These are phyloP conservation scores for Hemerocallis citrina DNA, from an alignment of 106 monocot genomes.

Conservation along the genomic window DNA sequence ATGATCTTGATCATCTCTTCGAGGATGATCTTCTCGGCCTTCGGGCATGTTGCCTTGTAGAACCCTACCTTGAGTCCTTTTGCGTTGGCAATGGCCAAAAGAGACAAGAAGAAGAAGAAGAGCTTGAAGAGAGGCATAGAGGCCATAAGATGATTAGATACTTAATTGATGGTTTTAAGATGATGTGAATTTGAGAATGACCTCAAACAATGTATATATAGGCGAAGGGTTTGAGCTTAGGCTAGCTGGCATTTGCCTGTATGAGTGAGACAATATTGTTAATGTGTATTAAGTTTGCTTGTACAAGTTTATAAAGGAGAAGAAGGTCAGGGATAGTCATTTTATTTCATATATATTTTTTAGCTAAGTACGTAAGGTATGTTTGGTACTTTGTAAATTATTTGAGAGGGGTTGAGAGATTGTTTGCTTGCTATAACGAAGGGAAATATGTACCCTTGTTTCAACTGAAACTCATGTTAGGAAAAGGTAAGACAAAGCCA, in stretches of 20 bases:
- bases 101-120: background rate
- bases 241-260: background rate
- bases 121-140: slow-evolving; percentile 8
- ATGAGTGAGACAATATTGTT: too few relatives aligned
- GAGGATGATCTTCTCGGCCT: slow-evolving; percentile 33
- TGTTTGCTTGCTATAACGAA: too few relatives aligned
- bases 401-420: too few relatives aligned
- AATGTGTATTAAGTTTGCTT: background rate
- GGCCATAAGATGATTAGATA: background rate
- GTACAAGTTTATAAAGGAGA: background rate
- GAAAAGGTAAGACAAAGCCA: too few relatives aligned
- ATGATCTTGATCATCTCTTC: slow-evolving; percentile 26
- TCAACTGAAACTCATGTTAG: too few relatives aligned
- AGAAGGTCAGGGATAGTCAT: too few relatives aligned
- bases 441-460: too few relatives aligned
- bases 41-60: slow-evolving; percentile 38
- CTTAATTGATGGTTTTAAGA: background rate
- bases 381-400: too few relatives aligned
- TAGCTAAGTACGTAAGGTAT: too few relatives aligned
- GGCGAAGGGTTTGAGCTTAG: background rate
- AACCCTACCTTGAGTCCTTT: slow-evolving; percentile 28
- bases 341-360: too few relatives aligned
- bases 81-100: background rate
- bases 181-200: background rate
- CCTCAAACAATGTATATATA: background rate